Evolutionary conservation across 441 rosid species (phyloP).

Genomic region (Jatropha multifida): DNA sequence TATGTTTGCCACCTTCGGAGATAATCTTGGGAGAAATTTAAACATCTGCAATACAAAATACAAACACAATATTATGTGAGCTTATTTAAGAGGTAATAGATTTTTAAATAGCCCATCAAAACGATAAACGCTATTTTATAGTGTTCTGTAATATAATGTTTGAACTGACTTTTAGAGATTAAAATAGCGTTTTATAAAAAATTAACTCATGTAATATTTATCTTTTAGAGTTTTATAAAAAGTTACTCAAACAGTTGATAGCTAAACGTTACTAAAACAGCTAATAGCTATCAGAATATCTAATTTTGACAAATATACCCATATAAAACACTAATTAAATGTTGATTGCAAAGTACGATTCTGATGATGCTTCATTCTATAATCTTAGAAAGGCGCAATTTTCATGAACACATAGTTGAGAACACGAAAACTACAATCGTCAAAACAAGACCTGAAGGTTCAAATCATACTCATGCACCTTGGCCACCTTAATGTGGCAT

Average conservation of each 20-base stretch:
- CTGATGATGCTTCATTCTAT: not conserved
- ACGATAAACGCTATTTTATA: no score
- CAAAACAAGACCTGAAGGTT: not conserved
- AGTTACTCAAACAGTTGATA: no score
- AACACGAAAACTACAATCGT: not conserved
- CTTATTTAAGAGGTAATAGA: not conserved
- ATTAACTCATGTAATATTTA: no score
- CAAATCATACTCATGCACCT: not conserved
- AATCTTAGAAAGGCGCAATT: not conserved
- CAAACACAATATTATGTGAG: slow-evolving; percentile 5
- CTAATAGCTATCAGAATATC: no score
- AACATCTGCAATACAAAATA: slow-evolving; percentile 53
- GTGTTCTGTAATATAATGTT: no score
- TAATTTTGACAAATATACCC: no score
- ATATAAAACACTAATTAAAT: not conserved
- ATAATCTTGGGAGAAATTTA: slow-evolving; percentile 77
- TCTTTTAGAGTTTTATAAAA: no score
- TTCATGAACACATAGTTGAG: not conserved
- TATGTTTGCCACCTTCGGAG: slow-evolving; percentile 68
- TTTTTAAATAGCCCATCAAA: no score
- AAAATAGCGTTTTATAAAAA: no score
- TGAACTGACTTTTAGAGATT: no score
- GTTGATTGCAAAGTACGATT: not conserved
- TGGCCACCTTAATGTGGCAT: no score
- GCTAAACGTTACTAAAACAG: no score